phyloP scores from a whole-genome alignment of 73 alveolate species.

The Stentor roeselii region DNA sequence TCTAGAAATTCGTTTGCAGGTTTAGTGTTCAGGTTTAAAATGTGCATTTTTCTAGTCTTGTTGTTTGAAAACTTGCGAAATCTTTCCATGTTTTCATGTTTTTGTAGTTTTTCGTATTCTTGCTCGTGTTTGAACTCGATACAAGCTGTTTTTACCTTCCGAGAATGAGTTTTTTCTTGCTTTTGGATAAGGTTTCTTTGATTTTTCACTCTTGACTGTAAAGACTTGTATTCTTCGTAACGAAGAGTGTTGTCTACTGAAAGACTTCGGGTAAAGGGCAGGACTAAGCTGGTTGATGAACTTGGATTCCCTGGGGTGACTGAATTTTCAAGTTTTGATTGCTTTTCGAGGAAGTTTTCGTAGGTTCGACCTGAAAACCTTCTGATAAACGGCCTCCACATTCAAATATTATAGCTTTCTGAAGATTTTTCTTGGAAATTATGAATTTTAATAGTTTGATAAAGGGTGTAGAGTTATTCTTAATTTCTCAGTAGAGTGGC shows the following conservation, averaged over 20 bases:
- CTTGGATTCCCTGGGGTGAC: conserved; percentile 12
- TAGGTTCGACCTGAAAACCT: not conserved
- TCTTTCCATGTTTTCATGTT: not conserved
- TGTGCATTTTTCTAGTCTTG: not conserved
- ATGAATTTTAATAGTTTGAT: too few relatives aligned
- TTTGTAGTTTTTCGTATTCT: not conserved
- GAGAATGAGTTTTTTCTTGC: too few relatives aligned
- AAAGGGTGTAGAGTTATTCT: too few relatives aligned
- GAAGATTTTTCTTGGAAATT: too few relatives aligned
- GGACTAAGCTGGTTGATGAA: not conserved
- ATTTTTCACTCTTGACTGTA: not conserved
- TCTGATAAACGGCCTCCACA: conserved; percentile 20
- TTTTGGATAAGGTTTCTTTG: conserved; percentile 10
- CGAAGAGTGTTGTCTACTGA: not conserved
- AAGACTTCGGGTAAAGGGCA: too few relatives aligned
- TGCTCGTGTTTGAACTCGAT: not conserved
- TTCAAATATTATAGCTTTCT: not conserved
- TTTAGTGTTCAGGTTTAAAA: not conserved
- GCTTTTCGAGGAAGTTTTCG: conserved; percentile 13
- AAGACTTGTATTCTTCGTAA: not conserved
- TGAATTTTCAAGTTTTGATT: not conserved
- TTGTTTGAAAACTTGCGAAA: not conserved
- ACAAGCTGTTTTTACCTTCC: not conserved
- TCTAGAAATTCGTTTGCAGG: not conserved
- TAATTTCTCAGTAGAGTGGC: too few relatives aligned